These are phyloP conservation scores for Loxodes magnus DNA, from an alignment of 73 alveolate species.

Conservation along the genomic window DNA sequence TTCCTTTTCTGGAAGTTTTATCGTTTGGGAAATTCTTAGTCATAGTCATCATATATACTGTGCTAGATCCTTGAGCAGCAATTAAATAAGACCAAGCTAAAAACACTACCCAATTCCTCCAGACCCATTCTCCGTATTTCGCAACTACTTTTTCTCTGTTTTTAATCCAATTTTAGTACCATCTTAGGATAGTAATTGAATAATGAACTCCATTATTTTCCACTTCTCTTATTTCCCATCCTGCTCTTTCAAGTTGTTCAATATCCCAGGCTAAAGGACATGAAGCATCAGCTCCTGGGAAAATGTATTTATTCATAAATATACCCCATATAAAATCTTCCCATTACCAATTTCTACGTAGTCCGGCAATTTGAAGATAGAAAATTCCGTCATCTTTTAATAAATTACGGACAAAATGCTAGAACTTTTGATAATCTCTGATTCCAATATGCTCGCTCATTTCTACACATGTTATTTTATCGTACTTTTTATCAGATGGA, in stretches of 20 bases:
- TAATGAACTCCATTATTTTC: not conserved
- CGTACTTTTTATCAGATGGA: constrained; percentile 11
- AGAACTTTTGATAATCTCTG: not conserved
- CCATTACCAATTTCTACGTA: not conserved
- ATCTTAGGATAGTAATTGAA: not conserved
- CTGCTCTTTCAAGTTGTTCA: not conserved
- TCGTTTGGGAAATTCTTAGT: not conserved
- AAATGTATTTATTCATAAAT: constrained; percentile 16
- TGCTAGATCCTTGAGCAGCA: not conserved
- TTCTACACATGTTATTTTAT: constrained; percentile 16
- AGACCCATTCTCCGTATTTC: not conserved
- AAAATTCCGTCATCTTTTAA: constrained; percentile 21
- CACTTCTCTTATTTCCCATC: not conserved
- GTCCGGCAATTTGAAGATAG: constrained; percentile 12
- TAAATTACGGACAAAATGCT: constrained; percentile 5
- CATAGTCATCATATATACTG: not conserved
- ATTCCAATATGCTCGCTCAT: constrained; percentile 28
- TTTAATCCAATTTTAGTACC: not conserved
- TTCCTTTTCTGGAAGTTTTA: not conserved
- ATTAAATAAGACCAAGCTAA: not conserved
- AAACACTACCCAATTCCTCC: not conserved
- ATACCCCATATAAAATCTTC: constrained; percentile 14
- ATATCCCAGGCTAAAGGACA: constrained; percentile 21
- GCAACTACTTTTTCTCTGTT: not conserved
- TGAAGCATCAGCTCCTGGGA: constrained; percentile 20